Conservation (phyloP, 1,284 basidiomycete species). For the Vanrija sp. region DNA sequence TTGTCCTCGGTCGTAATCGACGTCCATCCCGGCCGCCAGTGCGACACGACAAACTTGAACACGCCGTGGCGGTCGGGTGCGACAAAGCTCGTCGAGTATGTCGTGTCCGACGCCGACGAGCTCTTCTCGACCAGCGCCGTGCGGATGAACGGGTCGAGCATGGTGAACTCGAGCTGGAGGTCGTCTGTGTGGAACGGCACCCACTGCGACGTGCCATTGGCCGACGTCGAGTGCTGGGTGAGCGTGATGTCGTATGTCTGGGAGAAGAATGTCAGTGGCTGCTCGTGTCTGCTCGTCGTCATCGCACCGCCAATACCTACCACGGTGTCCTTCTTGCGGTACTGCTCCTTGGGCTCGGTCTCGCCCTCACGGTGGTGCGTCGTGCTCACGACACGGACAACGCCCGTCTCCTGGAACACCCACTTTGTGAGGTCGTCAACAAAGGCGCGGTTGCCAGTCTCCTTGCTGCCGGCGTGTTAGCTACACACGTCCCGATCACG, state of each 20-base stretch:
- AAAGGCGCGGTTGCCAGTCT: conserved; percentile 72
- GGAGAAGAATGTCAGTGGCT: neutral
- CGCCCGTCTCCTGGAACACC: conserved; percentile 84
- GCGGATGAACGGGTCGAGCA: conserved; percentile 93
- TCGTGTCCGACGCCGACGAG: conserved; percentile 27
- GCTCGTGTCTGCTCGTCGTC: neutral
- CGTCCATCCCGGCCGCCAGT: conserved; percentile 78
- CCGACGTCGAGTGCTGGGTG: conserved; percentile 34
- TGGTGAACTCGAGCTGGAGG: conserved; percentile 91
- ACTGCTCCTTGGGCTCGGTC: conserved; percentile 58
- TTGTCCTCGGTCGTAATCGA: conserved; percentile 69
- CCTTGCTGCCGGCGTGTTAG: conserved; percentile 33
- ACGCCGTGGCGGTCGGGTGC: conserved; percentile 95
- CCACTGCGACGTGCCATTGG: conserved; percentile 54
- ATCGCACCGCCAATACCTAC: conserved; percentile 54
- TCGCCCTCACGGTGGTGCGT: conserved; percentile 68
- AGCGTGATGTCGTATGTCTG: conserved; percentile 68
- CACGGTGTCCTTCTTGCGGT: conserved; percentile 82
- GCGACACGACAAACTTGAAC: conserved; percentile 89
- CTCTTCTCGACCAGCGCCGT: conserved; percentile 59
- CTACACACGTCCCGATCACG: neutral
- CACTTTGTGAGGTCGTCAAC: conserved; percentile 72
- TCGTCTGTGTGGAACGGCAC: conserved; percentile 66
- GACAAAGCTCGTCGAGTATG: conserved; percentile 73
- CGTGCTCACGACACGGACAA: conserved; percentile 71